Conservation (phyloP, 805 yeast genomes). For the Jamesozyma jinghongensis region DNA sequence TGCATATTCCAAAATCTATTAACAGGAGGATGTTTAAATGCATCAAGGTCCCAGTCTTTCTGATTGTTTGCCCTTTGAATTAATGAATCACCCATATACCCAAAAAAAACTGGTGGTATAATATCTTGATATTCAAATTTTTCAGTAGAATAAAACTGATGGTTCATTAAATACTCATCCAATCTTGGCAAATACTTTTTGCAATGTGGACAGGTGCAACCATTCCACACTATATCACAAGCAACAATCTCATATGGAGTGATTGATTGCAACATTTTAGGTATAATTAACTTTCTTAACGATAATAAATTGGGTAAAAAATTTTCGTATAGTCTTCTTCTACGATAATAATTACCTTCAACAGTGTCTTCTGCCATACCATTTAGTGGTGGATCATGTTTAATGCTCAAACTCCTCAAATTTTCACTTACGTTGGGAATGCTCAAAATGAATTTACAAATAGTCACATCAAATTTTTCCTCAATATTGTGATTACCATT, state of each 20-base stretch:
- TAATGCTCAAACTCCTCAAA: conserved; percentile 39
- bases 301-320: conserved; percentile 39
- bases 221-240: conserved; percentile 69
- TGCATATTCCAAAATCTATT: conserved; percentile 41
- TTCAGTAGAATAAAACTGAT: conserved; percentile 44
- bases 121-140: conserved; percentile 48
- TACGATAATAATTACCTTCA: conserved; percentile 63
- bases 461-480: conserved; percentile 46
- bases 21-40: conserved; percentile 28
- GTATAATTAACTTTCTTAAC: conserved; percentile 42
- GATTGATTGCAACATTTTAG: conserved; percentile 49
- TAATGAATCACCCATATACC: conserved; percentile 40
- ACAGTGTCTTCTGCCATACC: conserved; percentile 55
- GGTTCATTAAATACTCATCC: conserved; percentile 56
- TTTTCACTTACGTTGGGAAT: conserved; percentile 27
- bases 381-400: conserved; percentile 49
- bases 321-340: conserved; percentile 42
- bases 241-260: conserved; percentile 63
- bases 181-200: conserved; percentile 38
- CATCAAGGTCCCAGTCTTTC: conserved; percentile 27
- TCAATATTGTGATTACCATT: conserved; percentile 38
- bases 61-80: conserved; percentile 27
- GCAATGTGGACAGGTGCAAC: conserved; percentile 59
- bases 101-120: conserved; percentile 49
- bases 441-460: conserved; percentile 35